phyloP scores from a whole-genome alignment of 306 rosid species.

The Fragaria nilgerrensis region DNA sequence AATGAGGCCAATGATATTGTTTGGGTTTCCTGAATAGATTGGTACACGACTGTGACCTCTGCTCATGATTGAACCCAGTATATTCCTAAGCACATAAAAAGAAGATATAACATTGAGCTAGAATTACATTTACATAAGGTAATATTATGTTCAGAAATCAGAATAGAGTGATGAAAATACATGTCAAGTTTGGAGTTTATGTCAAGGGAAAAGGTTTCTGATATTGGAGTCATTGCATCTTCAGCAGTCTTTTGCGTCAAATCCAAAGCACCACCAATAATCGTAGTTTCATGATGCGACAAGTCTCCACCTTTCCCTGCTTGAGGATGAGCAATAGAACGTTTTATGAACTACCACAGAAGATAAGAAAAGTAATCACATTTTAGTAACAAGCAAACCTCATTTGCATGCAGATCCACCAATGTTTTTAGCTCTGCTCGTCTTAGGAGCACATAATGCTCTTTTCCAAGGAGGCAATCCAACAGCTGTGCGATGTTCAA shows the following conservation, averaged over 20 bases:
- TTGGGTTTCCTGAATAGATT: slow-evolving; percentile 43
- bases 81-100: slow-evolving; percentile 46
- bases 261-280: slow-evolving; percentile 78
- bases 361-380: neutral
- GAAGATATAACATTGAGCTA: neutral
- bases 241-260: slow-evolving; percentile 67
- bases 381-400: slow-evolving; percentile 37
- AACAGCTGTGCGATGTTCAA: slow-evolving; percentile 40
- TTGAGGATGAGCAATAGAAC: slow-evolving; percentile 30
- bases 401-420: slow-evolving; percentile 70
- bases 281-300: slow-evolving; percentile 62
- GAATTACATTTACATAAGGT: neutral
- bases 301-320: slow-evolving; percentile 91
- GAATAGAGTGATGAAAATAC: slow-evolving; percentile 29
- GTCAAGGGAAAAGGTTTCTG: slow-evolving; percentile 65
- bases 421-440: slow-evolving; percentile 73
- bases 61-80: slow-evolving; percentile 56
- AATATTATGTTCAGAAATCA: neutral
- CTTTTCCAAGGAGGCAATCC: slow-evolving; percentile 70
- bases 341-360: neutral
- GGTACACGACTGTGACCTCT: slow-evolving; percentile 81
- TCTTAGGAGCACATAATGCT: slow-evolving; percentile 60
- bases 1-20: slow-evolving; percentile 68
- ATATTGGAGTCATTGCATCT: slow-evolving; percentile 84
- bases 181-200: slow-evolving; percentile 63